Percentiles rank a stretch among this genome's conserved stretches.
Conservation (phyloP, 768 basidiomycete species). For the Leccinum broughii region DNA sequence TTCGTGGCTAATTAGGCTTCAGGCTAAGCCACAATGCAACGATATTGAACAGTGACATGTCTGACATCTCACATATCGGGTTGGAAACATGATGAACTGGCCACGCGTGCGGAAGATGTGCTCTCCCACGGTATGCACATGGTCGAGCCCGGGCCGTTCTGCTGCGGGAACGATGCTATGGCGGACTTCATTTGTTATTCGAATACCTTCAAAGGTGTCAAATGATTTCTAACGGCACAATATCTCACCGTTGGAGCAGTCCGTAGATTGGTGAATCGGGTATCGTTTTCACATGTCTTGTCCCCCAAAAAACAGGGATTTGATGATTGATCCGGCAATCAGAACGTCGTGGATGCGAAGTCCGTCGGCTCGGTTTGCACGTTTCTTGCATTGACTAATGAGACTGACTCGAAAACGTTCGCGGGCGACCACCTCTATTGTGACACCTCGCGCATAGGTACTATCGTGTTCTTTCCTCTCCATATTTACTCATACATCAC, state of each 20-base stretch:
- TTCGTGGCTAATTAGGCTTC: not conserved
- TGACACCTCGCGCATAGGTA: slow-evolving; percentile 72
- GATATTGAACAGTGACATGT: no score
- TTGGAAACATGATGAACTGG: not conserved
- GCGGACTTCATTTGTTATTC: not conserved
- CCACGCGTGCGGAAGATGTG: no score
- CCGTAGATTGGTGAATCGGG: not conserved
- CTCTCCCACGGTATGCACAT: not conserved
- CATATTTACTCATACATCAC: slow-evolving; percentile 1
- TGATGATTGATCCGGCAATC: not conserved
- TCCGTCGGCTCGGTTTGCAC: not conserved
- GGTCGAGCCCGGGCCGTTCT: not conserved
- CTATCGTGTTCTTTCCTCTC: slow-evolving; percentile 2
- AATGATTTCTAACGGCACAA: not conserved
- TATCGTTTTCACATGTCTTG: not conserved
- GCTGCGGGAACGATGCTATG: not conserved
- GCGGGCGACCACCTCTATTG: slow-evolving; percentile 49
- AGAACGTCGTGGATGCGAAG: not conserved
- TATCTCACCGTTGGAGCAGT: not conserved
- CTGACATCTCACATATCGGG: not conserved
- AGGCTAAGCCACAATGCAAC: not conserved
- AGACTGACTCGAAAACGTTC: slow-evolving; percentile 1
- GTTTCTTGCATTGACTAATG: not conserved
- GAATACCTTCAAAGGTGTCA: not conserved
- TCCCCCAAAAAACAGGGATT: not conserved